A percentile compares a stretch with the other conserved stretches of the same genome.
These are phyloP conservation scores for Thelephora aurantiotincta DNA, from an alignment of 768 basidiomycete genomes.

Conservation along the genomic window DNA sequence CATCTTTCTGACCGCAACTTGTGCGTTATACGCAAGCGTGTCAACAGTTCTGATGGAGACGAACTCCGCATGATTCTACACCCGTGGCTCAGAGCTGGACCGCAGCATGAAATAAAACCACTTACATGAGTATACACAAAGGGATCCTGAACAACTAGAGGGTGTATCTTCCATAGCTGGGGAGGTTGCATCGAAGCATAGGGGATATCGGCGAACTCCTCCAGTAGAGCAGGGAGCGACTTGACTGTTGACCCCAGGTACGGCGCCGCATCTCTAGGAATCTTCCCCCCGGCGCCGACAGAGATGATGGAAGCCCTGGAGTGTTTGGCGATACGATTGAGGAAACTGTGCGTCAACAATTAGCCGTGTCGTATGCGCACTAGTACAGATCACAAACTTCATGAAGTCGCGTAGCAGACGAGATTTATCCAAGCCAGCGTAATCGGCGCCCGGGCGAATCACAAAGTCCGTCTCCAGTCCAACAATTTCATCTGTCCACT, in stretches of 20 bases:
- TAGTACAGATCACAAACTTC: no score
- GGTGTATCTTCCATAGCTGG: constrained; percentile 6
- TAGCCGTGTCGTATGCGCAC: no score
- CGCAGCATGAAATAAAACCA: not conserved
- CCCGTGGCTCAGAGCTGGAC: not conserved
- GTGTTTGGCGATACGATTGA: not conserved
- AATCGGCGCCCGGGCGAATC: no score
- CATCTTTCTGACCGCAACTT: not conserved
- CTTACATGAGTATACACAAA: constrained; percentile 5
- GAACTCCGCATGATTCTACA: not conserved
- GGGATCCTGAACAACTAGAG: constrained; percentile 14
- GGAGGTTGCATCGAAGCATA: not conserved
- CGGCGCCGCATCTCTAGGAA: not conserved
- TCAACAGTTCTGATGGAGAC: not conserved
- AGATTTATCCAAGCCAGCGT: no score
- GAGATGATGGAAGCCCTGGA: not conserved
- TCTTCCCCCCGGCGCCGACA: not conserved
- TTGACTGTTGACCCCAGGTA: no score
- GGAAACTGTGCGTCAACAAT: no score
- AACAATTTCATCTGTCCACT: no score
- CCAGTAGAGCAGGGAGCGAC: no score
- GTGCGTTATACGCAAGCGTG: not conserved
- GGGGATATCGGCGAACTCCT: no score
- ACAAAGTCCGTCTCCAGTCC: no score
- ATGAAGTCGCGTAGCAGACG: no score